Evolutionary conservation across 257 asterid species (phyloP).

Genomic region (Lycium barbarum): DNA sequence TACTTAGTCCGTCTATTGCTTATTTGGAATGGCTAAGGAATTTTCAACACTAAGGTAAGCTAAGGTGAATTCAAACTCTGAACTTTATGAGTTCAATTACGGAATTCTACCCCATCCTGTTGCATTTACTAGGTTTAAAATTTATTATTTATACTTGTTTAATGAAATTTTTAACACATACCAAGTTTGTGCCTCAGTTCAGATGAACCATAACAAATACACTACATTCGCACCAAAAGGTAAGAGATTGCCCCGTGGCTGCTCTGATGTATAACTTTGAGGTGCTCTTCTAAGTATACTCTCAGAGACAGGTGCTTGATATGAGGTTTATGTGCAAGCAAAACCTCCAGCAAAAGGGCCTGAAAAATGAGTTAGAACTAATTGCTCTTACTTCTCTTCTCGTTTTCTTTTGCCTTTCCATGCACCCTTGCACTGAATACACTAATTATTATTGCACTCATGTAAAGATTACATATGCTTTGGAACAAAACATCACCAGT

Average conservation of each 20-base stretch:
- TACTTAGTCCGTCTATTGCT: not conserved
- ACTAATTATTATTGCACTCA: not conserved
- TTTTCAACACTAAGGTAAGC: not conserved
- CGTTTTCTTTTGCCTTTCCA: not conserved
- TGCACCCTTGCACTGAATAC: not conserved
- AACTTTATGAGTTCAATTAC: too few species aligned
- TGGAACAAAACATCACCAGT: not conserved
- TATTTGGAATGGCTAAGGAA: not conserved
- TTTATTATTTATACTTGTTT: not conserved
- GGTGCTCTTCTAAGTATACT: too few species aligned
- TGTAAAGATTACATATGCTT: not conserved
- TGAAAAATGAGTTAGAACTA: not conserved
- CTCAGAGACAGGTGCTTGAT: not conserved
- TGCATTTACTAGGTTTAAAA: not conserved
- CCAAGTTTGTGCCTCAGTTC: not conserved
- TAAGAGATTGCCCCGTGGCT: not conserved
- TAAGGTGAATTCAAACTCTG: too few species aligned
- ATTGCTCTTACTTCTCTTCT: not conserved
- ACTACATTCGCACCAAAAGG: not conserved
- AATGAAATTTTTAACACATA: not conserved
- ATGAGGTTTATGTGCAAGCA: not conserved
- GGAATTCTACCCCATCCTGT: too few species aligned
- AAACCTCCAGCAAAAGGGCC: not conserved
- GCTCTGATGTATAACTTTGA: not conserved
- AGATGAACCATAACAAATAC: too few species aligned